Percentiles rank a stretch among this genome's conserved stretches.
phyloP scores from a whole-genome alignment of 495 filamentous ascomycete genomes.

The Bacidia rubella region DNA sequence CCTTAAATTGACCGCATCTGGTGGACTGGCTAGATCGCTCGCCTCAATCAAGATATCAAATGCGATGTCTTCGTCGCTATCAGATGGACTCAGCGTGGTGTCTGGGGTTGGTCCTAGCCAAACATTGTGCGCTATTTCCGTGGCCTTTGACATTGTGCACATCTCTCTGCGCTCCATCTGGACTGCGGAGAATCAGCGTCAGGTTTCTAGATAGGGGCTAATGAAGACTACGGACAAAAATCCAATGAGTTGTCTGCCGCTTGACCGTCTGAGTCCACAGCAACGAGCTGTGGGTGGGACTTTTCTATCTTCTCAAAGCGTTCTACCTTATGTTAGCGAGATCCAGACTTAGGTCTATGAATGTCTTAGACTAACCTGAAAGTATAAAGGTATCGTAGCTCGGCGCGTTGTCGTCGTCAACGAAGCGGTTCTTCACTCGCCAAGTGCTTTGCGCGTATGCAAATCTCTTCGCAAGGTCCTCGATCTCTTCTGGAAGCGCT shows the following conservation, averaged over 20 bases:
- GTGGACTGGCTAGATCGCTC: constrained; percentile 62
- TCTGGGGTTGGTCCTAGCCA: constrained; percentile 87
- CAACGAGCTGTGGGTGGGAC: constrained; percentile 53
- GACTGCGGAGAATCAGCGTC: constrained; percentile 24
- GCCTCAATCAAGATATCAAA: constrained; percentile 76
- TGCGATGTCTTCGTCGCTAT: constrained; percentile 19
- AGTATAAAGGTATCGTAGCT: constrained; percentile 77
- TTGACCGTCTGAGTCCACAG: constrained; percentile 57
- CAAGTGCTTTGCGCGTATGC: constrained; percentile 64
- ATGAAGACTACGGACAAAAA: constrained; percentile 48
- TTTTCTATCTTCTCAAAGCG: constrained; percentile 64
- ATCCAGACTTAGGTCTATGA: background rate
- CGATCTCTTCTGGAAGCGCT: constrained; percentile 37
- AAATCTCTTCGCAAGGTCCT: constrained; percentile 55
- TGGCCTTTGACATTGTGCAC: constrained; percentile 79
- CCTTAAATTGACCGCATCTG: constrained; percentile 39
- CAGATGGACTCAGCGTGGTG: constrained; percentile 25
- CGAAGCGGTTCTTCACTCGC: constrained; percentile 43
- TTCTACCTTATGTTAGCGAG: constrained; percentile 26
- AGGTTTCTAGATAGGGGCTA: constrained; percentile 2
- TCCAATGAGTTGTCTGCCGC: constrained; percentile 72
- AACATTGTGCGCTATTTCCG: constrained; percentile 77
- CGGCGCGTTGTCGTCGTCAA: constrained; percentile 39
- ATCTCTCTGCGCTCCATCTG: constrained; percentile 85
- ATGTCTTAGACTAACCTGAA: constrained; percentile 34